These are phyloP conservation scores for Moesziomyces antarcticus DNA, from an alignment of 1,284 basidiomycete genomes.

Conservation along the genomic window DNA sequence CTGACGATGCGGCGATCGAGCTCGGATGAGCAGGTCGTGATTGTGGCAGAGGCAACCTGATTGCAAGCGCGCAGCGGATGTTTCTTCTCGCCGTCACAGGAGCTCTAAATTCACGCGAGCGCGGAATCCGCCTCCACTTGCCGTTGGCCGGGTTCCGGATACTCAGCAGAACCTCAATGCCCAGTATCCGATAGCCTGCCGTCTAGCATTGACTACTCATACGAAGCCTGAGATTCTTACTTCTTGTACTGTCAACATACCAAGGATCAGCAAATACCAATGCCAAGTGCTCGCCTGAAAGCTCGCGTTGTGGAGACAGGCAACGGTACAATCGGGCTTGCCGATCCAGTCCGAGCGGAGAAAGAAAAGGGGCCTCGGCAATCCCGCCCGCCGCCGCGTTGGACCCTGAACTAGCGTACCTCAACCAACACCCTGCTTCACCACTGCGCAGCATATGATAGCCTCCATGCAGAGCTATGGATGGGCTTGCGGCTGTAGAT, in stretches of 20 bases:
- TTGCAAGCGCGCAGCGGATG: background rate
- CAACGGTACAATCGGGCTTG: too few species aligned
- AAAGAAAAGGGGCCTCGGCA: slow-evolving; percentile 19
- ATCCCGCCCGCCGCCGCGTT: background rate
- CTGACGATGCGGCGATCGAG: background rate
- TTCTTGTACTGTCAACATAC: too few species aligned
- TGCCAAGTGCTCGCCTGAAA: too few species aligned
- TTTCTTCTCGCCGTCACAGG: too few species aligned
- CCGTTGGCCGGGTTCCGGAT: background rate
- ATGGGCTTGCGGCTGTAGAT: too few species aligned
- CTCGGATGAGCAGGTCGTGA: background rate
- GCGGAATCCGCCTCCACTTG: background rate
- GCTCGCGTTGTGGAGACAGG: too few species aligned
- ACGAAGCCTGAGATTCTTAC: too few species aligned
- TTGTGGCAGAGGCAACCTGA: background rate
- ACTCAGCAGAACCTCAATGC: background rate
- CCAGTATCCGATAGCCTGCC: too few species aligned
- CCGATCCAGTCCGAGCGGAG: background rate
- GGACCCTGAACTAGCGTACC: slow-evolving; percentile 10
- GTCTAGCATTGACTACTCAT: too few species aligned
- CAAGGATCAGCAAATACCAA: too few species aligned
- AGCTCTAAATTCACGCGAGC: background rate
- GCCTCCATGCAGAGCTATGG: too few species aligned
- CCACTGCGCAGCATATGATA: too few species aligned
- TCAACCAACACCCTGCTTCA: slow-evolving; percentile 2